Percentiles rank a stretch among this genome's conserved stretches.
phyloP scores from a whole-genome alignment of 2,329 filamentous ascomycete species.

The Penicillium crustosum region DNA sequence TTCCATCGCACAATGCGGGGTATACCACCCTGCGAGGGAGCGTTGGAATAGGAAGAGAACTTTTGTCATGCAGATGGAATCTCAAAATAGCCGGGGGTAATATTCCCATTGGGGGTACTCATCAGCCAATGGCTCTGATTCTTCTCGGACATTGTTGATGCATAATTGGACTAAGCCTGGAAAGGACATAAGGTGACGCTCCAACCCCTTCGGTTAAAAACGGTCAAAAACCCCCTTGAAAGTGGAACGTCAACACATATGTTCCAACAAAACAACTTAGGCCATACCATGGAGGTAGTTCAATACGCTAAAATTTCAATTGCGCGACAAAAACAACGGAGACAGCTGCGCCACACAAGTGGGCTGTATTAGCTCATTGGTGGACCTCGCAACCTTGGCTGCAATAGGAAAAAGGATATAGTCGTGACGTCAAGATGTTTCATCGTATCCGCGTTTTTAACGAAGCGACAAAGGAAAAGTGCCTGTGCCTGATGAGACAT shows the following conservation, averaged over 20 bases:
- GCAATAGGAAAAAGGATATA: conserved; percentile 13
- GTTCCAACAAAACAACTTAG: background rate
- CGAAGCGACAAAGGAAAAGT: background rate
- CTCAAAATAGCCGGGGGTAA: background rate
- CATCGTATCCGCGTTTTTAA: conserved; percentile 10
- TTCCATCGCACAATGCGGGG: conserved; percentile 18
- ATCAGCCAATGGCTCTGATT: background rate
- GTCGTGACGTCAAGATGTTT: conserved; percentile 29
- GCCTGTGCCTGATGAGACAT: conserved; percentile 17
- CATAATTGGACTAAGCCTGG: background rate
- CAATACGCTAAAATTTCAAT: conserved; percentile 3
- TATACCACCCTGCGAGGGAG: conserved; percentile 1
- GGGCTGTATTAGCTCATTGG: conserved; percentile 17
- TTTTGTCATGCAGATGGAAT: background rate
- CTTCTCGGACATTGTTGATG: background rate
- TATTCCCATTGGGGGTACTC: background rate
- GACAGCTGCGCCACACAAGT: conserved; percentile 25
- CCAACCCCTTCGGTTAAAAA: background rate
- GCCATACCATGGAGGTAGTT: too few relatives aligned
- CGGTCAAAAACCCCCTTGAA: background rate
- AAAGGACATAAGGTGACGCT: background rate
- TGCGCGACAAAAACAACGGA: background rate
- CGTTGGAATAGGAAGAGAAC: background rate
- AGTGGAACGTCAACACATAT: background rate
- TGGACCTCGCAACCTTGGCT: conserved; percentile 11